Evolutionary conservation across 2,329 filamentous ascomycete genomes (phyloP).

Genomic region (Hypoxylon sp.): DNA sequence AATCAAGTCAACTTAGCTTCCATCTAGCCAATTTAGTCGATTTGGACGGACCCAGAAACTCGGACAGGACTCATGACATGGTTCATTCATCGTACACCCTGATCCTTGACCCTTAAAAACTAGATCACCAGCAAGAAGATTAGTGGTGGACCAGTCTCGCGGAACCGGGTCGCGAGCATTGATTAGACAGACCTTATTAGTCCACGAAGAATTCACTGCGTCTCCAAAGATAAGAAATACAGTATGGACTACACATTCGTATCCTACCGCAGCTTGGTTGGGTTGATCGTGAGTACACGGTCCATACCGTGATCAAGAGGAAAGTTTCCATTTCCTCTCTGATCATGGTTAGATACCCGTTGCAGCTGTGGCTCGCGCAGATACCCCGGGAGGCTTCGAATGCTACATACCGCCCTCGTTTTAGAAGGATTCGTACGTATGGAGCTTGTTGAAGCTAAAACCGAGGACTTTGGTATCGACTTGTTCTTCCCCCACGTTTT

Average conservation of each 20-base stretch:
- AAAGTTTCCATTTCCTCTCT: conserved; percentile 19
- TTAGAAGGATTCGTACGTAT: conserved; percentile 30
- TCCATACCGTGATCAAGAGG: conserved; percentile 11
- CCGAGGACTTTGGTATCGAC: conserved; percentile 31
- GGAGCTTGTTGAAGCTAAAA: conserved; percentile 25
- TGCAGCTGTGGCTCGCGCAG: conserved; percentile 21
- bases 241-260: conserved; percentile 10
- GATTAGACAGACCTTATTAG: conserved; percentile 29
- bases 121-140: conserved; percentile 31
- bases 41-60: conserved; percentile 25
- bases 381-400: conserved; percentile 17
- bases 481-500: conserved; percentile 49
- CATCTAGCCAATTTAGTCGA: conserved; percentile 24
- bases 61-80: conserved; percentile 32
- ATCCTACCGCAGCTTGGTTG: conserved; percentile 6
- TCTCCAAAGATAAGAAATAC: conserved; percentile 24
- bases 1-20: conserved; percentile 15
- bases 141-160: conserved; percentile 35
- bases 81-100: conserved; percentile 25
- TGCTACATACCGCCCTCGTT: conserved; percentile 23
- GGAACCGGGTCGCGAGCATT: conserved; percentile 34
- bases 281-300: conserved; percentile 22
- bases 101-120: conserved; percentile 31
- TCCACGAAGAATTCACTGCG: conserved; percentile 13
- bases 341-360: conserved; percentile 22